Percentiles rank a stretch among this genome's conserved stretches.
phyloP scores from a whole-genome alignment of 2,329 filamentous ascomycete genomes.

The Phymatotrichopsis omnivora region DNA sequence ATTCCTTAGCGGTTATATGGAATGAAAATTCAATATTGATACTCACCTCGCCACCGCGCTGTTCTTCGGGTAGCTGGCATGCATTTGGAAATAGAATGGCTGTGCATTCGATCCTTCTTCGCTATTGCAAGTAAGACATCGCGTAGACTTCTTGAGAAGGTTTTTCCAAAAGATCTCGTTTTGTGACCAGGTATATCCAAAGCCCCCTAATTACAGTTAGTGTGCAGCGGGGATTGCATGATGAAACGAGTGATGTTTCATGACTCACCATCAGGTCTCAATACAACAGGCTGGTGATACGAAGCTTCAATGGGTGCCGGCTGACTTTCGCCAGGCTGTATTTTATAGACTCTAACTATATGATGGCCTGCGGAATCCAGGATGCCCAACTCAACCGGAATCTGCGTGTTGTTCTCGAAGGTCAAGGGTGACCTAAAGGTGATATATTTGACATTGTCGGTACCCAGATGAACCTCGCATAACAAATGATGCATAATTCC shows the following conservation, averaged over 20 bases:
- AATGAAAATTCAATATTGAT: not conserved
- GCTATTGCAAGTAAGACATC: conserved; percentile 78
- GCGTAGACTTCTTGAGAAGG: conserved; percentile 69
- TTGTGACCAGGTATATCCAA: conserved; percentile 90
- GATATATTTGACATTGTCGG: conserved; percentile 96
- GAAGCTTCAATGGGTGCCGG: conserved; percentile 88
- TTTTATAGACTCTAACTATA: conserved; percentile 94
- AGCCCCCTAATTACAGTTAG: conserved; percentile 48
- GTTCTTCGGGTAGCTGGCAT: conserved; percentile 71
- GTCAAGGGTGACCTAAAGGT: conserved; percentile 85
- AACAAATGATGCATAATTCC: conserved; percentile 78
- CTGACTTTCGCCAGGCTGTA: conserved; percentile 78
- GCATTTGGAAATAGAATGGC: conserved; percentile 94
- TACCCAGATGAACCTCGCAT: conserved; percentile 81
- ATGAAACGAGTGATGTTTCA: not conserved
- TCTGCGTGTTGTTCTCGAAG: conserved; percentile 93
- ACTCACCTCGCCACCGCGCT: conserved; percentile 67
- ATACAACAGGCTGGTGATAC: conserved; percentile 75
- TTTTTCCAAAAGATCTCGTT: conserved; percentile 91
- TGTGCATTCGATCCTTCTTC: conserved; percentile 66
- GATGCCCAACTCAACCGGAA: conserved; percentile 85
- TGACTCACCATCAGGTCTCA: conserved; percentile 62
- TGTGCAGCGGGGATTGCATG: not conserved
- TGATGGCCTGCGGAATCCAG: conserved; percentile 81
- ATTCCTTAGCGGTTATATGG: not conserved